Percentiles rank a stretch among this genome's conserved stretches.
Evolutionary conservation across 2,329 filamentous ascomycete species (phyloP).

Genomic region (Hypoxylon sp.): DNA sequence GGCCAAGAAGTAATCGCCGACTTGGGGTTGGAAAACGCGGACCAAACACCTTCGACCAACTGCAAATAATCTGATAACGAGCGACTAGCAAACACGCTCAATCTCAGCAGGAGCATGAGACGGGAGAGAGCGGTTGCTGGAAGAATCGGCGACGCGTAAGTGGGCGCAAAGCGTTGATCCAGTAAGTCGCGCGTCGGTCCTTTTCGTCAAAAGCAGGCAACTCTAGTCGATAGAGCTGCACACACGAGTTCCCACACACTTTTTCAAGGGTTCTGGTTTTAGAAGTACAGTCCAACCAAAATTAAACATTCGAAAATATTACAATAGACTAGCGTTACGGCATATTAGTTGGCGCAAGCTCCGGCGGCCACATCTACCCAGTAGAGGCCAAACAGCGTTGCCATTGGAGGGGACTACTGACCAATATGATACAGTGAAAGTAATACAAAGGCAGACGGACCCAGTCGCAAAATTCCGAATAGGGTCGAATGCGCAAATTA

Average conservation of each 20-base stretch:
- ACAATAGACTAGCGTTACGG: conserved; percentile 50
- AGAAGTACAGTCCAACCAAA: conserved; percentile 46
- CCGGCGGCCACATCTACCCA: conserved; percentile 30
- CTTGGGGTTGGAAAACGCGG: conserved; percentile 7
- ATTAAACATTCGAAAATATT: conserved; percentile 55
- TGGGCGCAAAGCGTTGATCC: conserved; percentile 27
- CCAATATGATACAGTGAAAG: conserved; percentile 61
- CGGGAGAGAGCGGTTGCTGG: conserved; percentile 28
- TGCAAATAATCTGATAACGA: conserved; percentile 41
- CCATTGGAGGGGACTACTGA: conserved; percentile 56
- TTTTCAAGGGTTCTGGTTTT: conserved; percentile 20
- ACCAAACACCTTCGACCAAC: conserved; percentile 26
- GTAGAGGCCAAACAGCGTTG: conserved; percentile 25
- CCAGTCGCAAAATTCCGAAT: conserved; percentile 50
- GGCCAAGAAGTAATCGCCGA: conserved; percentile 17
- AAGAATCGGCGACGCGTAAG: conserved; percentile 29
- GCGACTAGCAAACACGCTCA: conserved; percentile 40
- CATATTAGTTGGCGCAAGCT: conserved; percentile 47
- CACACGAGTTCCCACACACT: conserved; percentile 25
- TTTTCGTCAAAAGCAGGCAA: conserved; percentile 31
- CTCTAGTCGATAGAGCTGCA: conserved; percentile 40
- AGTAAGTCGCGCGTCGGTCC: conserved; percentile 18
- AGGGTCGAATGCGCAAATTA: conserved; percentile 47
- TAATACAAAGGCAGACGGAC: conserved; percentile 48
- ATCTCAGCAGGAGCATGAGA: conserved; percentile 43